Base-by-base conservation (phyloP, 805 yeast genomes). In the Teunomyces stri region DNA sequence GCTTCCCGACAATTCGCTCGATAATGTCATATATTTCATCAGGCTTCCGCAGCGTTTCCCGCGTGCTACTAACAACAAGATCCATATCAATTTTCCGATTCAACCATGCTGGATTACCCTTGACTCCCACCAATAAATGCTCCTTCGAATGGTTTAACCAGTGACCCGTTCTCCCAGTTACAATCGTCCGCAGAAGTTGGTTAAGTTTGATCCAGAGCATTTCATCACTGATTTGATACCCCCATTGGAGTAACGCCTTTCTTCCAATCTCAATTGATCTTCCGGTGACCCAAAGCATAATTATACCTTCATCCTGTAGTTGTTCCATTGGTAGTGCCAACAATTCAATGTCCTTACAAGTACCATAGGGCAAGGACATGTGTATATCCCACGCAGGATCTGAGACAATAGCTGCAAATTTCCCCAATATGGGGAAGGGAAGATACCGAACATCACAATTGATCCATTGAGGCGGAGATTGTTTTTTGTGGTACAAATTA, bases 371-470 rank as follows among this genome's bases (percentile, higher is more conserved):
- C 49, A 81, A 64, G 46, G 87, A 85, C 91, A 88, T 90, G 67
- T 91, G 97, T 52, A 91, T 91, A 53, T 89, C 91, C 98, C 98
- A 91, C 6, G 97, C 94, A 3, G 97, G 97, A 64, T 91, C 98
- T 0, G 96, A 92, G 46, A 92, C 80, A 10, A 91, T 82, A 2
- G 84, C 89, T 34, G 78, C 90, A 68, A 87, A 87, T 66, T 85
- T 82, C 2, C 97, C 97, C 47, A 91, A 65, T 5, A 80, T 68
- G 18, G 62, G 68, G 57, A 92, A 82, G 54, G 92, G 90, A 47
- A 91, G 73, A 43, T 78, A 72, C 29, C 89, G 73, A 15, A 91
- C 83, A 65, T 91, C 96, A 63, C 96, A 89, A 47, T 81, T 79
- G 50, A 91, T 87, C 94, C 95, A 88, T 66, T 90, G 97, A 1